Conservation (phyloP, 495 filamentous ascomycete genomes). For the Aspergillus ostianus region DNA sequence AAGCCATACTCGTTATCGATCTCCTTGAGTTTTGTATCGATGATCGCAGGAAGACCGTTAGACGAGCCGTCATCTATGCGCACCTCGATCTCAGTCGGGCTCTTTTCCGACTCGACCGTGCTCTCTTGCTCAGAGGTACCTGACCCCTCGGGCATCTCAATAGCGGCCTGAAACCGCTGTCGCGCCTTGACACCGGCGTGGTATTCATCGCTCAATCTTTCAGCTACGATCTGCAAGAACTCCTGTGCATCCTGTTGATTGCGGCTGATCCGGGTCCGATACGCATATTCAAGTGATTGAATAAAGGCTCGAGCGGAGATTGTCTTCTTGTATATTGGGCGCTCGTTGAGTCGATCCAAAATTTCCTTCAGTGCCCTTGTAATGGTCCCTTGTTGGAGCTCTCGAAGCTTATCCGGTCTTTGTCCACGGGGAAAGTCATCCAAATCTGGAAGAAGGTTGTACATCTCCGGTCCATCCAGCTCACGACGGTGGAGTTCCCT, state of each 20-base stretch:
- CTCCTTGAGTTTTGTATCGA: slow-evolving; percentile 43
- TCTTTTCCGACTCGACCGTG: slow-evolving; percentile 22
- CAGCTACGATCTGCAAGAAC: slow-evolving; percentile 89
- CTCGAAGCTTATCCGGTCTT: slow-evolving; percentile 62
- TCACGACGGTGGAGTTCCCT: slow-evolving; percentile 79
- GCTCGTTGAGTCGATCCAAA: slow-evolving; percentile 88
- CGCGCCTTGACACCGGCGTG: slow-evolving; percentile 76
- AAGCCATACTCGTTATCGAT: slow-evolving; percentile 68
- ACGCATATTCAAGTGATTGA: slow-evolving; percentile 75
- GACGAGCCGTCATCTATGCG: slow-evolving; percentile 42
- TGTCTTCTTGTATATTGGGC: slow-evolving; percentile 90
- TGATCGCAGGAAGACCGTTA: slow-evolving; percentile 40
- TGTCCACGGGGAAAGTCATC: slow-evolving; percentile 42
- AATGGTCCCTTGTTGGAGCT: slow-evolving; percentile 74
- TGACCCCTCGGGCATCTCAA: slow-evolving; percentile 19
- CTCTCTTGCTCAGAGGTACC: slow-evolving; percentile 14
- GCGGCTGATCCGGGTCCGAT: slow-evolving; percentile 83
- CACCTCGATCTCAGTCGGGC: slow-evolving; percentile 36
- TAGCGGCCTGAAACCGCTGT: slow-evolving; percentile 31
- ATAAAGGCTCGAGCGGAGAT: slow-evolving; percentile 85
- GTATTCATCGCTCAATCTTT: slow-evolving; percentile 90
- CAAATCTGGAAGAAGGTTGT: slow-evolving; percentile 53
- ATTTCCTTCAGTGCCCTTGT: slow-evolving; percentile 91
- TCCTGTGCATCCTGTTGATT: slow-evolving; percentile 99
- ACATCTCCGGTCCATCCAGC: slow-evolving; percentile 71